These are phyloP conservation scores for Colletotrichum acutatum DNA, from an alignment of 2,329 filamentous ascomycete genomes.

Conservation along the genomic window DNA sequence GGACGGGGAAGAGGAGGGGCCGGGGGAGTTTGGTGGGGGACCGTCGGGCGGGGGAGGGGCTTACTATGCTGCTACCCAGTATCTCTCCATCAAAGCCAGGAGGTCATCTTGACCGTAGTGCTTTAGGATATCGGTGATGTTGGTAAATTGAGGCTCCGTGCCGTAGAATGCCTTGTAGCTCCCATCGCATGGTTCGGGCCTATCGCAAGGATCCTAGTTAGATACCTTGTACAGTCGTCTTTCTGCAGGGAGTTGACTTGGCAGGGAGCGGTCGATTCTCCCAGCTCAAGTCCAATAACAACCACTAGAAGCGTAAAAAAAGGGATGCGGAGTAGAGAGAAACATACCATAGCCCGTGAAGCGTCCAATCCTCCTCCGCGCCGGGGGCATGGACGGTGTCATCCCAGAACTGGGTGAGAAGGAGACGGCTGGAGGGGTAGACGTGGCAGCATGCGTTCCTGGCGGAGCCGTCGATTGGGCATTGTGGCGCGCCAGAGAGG, in stretches of 20 bases:
- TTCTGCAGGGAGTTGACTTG: not conserved
- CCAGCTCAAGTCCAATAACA: not conserved
- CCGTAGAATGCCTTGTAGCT: slow-evolving; percentile 55
- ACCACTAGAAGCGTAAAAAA: not conserved
- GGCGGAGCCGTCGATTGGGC: slow-evolving; percentile 51
- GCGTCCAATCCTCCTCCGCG: slow-evolving; percentile 55
- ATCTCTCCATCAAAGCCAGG: slow-evolving; percentile 53
- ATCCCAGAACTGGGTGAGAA: slow-evolving; percentile 59
- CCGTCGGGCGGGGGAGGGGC: slow-evolving; percentile 21
- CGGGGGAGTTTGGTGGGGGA: slow-evolving; percentile 3
- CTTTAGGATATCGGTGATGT: slow-evolving; percentile 54
- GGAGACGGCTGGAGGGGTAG: slow-evolving; percentile 52
- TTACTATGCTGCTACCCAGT: slow-evolving; percentile 54
- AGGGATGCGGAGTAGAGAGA: not conserved
- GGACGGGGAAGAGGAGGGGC: slow-evolving; percentile 12
- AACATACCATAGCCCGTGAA: slow-evolving; percentile 56
- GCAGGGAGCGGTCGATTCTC: not conserved
- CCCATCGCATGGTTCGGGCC: slow-evolving; percentile 58
- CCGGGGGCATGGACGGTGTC: slow-evolving; percentile 50
- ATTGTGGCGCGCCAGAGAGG: slow-evolving; percentile 49
- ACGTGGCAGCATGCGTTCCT: slow-evolving; percentile 55
- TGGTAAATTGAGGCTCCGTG: slow-evolving; percentile 53
- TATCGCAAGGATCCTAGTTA: slow-evolving; percentile 28
- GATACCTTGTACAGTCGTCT: not conserved
- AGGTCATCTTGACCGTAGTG: slow-evolving; percentile 52